Evolutionary conservation across 1,284 basidiomycete genomes (phyloP).

Genomic region (Leccinum angustisporum): DNA sequence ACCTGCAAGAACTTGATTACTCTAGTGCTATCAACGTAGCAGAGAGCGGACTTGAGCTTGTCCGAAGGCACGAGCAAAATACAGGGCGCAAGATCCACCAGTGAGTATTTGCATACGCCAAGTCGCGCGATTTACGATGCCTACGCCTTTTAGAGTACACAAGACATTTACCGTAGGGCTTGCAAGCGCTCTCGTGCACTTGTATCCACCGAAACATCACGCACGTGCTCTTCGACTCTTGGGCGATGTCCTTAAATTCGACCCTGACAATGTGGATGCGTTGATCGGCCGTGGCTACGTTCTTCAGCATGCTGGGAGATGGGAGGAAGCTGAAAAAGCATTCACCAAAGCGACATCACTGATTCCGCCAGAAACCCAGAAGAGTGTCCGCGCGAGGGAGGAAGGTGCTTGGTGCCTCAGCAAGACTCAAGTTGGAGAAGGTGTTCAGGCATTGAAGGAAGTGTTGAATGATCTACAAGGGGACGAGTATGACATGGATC

Average conservation of each 20-base stretch:
- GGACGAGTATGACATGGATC: conserved; percentile 53
- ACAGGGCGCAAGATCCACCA: conserved; percentile 55
- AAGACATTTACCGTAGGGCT: conserved; percentile 66
- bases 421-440: conserved; percentile 55
- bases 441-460: conserved; percentile 54
- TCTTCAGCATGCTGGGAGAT: conserved; percentile 62
- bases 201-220: conserved; percentile 91
- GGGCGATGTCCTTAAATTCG: conserved; percentile 64
- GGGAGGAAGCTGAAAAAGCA: conserved; percentile 65
- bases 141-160: conserved; percentile 44
- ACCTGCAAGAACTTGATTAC: conserved; percentile 75
- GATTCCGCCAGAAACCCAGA: conserved; percentile 45
- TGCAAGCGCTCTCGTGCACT: conserved; percentile 77
- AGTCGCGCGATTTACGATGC: neutral
- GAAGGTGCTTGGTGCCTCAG: conserved; percentile 87
- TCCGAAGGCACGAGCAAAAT: conserved; percentile 57
- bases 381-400: conserved; percentile 72
- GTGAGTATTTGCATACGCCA: conserved; percentile 37
- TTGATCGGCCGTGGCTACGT: conserved; percentile 81
- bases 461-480: conserved; percentile 57
- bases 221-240: conserved; percentile 72
- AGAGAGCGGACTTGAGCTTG: conserved; percentile 65
- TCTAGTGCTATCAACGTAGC: conserved; percentile 70
- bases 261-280: conserved; percentile 63
- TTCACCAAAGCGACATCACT: conserved; percentile 58